Evolutionary conservation across 2,329 filamentous ascomycete species (phyloP).

Genomic region (Cladosporium sp.): DNA sequence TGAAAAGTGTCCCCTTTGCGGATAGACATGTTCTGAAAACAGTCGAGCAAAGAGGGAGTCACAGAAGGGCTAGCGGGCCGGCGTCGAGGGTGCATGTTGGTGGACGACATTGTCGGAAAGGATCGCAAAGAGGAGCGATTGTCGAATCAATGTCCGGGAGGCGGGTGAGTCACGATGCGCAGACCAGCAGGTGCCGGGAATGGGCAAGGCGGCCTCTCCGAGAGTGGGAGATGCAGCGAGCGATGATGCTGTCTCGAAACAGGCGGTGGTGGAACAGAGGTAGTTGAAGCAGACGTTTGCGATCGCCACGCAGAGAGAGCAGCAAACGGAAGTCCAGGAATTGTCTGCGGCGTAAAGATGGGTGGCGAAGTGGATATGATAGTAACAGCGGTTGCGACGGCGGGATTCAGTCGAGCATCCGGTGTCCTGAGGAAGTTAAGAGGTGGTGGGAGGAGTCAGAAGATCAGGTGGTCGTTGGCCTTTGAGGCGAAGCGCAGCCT

Average conservation of each 20-base stretch:
- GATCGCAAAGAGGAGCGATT: conserved; percentile 13
- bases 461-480: conserved; percentile 16
- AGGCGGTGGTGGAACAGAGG: background rate
- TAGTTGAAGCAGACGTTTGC: background rate
- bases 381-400: background rate
- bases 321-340: background rate
- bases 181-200: conserved; percentile 13
- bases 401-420: background rate
- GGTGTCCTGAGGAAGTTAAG: conserved; percentile 15
- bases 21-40: conserved; percentile 47
- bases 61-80: conserved; percentile 43
- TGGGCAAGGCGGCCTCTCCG: conserved; percentile 15
- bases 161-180: conserved; percentile 18
- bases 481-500: conserved; percentile 14
- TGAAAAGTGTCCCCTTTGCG: conserved; percentile 54
- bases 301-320: conserved; percentile 8
- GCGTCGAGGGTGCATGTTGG: conserved; percentile 49
- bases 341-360: background rate
- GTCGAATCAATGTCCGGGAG: conserved; percentile 12
- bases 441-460: conserved; percentile 11
- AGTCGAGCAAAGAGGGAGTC: conserved; percentile 41
- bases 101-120: conserved; percentile 16
- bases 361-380: background rate
- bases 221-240: background rate
- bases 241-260: background rate